Percentiles rank a stretch among this genome's conserved stretches.
Conservation (phyloP, 2,329 filamentous ascomycete genomes). For the Trichophyton equinum region DNA sequence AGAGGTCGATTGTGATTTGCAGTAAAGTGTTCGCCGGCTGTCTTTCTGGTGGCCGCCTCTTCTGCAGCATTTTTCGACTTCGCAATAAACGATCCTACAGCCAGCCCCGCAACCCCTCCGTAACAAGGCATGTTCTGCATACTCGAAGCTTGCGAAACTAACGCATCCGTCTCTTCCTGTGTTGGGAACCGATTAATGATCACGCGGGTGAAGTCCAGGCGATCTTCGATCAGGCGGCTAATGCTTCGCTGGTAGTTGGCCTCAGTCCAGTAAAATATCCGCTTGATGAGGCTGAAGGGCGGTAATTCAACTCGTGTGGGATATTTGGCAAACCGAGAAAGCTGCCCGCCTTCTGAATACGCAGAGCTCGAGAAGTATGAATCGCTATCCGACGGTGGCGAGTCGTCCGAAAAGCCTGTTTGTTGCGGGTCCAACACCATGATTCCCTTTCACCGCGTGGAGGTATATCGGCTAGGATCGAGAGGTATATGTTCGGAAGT, state of each 20-base stretch:
- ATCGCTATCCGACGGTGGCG: constrained; percentile 8
- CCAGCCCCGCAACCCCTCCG: constrained; percentile 9
- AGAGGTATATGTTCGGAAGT: background rate
- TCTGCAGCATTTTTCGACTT: background rate
- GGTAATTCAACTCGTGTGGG: constrained; percentile 17
- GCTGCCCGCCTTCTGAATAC: background rate
- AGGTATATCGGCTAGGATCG: background rate
- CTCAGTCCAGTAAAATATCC: constrained; percentile 19
- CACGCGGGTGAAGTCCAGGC: constrained; percentile 16
- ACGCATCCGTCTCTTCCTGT: constrained; percentile 26
- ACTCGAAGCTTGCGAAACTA: constrained; percentile 14
- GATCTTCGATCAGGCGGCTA: constrained; percentile 8
- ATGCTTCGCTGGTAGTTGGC: constrained; percentile 14
- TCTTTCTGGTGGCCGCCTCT: background rate
- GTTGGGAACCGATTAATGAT: constrained; percentile 19
- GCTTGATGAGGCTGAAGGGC: constrained; percentile 19
- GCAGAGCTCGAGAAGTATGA: constrained; percentile 7
- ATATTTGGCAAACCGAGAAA: constrained; percentile 12
- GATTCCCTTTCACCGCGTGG: background rate
- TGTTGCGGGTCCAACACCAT: background rate
- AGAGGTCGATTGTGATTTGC: constrained; percentile 2
- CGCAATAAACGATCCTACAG: constrained; percentile 10
- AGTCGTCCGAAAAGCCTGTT: background rate
- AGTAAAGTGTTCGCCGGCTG: background rate
- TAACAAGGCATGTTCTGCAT: background rate